Evolutionary conservation across 2,329 filamentous ascomycete genomes (phyloP).

Genomic region (Sarocladiaceae sp.): DNA sequence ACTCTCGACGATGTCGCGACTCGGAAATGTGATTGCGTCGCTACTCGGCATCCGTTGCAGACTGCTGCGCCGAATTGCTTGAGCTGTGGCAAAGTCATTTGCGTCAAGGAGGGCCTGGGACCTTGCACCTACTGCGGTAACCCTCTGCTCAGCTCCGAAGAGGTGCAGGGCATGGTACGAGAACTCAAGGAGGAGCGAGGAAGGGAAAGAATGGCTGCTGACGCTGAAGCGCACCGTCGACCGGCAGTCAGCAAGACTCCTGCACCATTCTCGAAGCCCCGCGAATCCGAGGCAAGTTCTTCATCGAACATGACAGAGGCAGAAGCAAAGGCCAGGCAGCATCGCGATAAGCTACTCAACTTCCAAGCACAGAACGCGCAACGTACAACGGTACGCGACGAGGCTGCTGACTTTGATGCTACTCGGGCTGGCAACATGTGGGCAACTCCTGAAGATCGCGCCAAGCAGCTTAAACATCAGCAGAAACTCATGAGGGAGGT

Average conservation of each 20-base stretch:
- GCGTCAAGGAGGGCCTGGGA: slow-evolving; percentile 87
- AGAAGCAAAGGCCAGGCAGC: slow-evolving; percentile 66
- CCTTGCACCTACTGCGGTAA: slow-evolving; percentile 88
- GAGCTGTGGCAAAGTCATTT: slow-evolving; percentile 90
- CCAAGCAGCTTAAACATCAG: slow-evolving; percentile 77
- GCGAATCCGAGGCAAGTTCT: slow-evolving; percentile 19
- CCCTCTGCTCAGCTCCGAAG: slow-evolving; percentile 64
- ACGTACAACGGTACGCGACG: slow-evolving; percentile 80
- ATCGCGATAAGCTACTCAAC: slow-evolving; percentile 73
- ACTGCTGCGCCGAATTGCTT: slow-evolving; percentile 91
- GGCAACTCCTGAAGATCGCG: slow-evolving; percentile 79
- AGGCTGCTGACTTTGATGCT: slow-evolving; percentile 64
- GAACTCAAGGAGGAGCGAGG: slow-evolving; percentile 83
- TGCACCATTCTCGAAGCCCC: slow-evolving; percentile 52
- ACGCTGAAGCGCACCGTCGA: slow-evolving; percentile 65
- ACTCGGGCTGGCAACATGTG: slow-evolving; percentile 58
- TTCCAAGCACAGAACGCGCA: slow-evolving; percentile 85
- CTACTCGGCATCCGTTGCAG: slow-evolving; percentile 79
- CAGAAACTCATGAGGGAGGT: slow-evolving; percentile 79
- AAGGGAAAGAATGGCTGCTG: slow-evolving; percentile 76
- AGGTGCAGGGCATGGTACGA: slow-evolving; percentile 81
- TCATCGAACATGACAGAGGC: slow-evolving; percentile 45
- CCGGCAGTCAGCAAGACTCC: slow-evolving; percentile 61
- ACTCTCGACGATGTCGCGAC: slow-evolving; percentile 51
- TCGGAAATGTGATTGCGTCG: slow-evolving; percentile 82